Percentiles rank a stretch among this genome's conserved stretches.
These are phyloP conservation scores for Lineolata rhizophorae DNA, from an alignment of 495 filamentous ascomycete species.

Conservation along the genomic window DNA sequence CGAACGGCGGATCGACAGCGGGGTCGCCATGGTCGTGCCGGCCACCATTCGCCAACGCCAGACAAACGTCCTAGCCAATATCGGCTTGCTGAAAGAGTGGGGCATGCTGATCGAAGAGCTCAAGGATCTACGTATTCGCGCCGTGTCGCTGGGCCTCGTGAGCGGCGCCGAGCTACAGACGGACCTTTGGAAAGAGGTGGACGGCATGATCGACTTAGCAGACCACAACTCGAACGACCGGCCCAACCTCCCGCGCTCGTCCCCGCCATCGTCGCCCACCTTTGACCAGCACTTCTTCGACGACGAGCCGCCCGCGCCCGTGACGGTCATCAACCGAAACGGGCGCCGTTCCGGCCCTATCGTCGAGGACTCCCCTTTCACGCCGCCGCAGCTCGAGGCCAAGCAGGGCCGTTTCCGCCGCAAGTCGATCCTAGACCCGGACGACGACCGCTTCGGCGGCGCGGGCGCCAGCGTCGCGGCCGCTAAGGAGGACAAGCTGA, in stretches of 20 bases:
- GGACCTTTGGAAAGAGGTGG: constrained; percentile 19
- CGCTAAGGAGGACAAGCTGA: too few species aligned
- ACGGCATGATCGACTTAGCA: constrained; percentile 23
- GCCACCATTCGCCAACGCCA: constrained; percentile 20
- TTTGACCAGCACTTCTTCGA: constrained; percentile 18
- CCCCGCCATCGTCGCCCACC: constrained; percentile 18
- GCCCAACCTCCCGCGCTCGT: constrained; percentile 10
- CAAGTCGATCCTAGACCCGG: background rate
- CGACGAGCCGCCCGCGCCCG: constrained; percentile 8
- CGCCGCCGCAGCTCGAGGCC: too few species aligned
- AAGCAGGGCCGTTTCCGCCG: background rate
- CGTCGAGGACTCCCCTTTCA: background rate
- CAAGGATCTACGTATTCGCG: constrained; percentile 18
- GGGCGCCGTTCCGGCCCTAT: background rate
- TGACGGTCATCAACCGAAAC: background rate
- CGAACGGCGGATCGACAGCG: constrained; percentile 15
- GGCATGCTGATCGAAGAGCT: constrained; percentile 21
- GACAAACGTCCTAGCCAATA: constrained; percentile 20
- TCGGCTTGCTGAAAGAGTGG: constrained; percentile 20
- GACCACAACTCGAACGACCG: constrained; percentile 20
- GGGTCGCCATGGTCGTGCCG: constrained; percentile 19
- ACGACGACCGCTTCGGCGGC: background rate
- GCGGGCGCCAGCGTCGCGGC: too few species aligned
- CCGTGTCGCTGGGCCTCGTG: constrained; percentile 14
- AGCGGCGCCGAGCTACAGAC: too few species aligned